Evolutionary conservation across 2,329 filamentous ascomycete genomes (phyloP).

Genomic region (Hyphodiscus sp.): DNA sequence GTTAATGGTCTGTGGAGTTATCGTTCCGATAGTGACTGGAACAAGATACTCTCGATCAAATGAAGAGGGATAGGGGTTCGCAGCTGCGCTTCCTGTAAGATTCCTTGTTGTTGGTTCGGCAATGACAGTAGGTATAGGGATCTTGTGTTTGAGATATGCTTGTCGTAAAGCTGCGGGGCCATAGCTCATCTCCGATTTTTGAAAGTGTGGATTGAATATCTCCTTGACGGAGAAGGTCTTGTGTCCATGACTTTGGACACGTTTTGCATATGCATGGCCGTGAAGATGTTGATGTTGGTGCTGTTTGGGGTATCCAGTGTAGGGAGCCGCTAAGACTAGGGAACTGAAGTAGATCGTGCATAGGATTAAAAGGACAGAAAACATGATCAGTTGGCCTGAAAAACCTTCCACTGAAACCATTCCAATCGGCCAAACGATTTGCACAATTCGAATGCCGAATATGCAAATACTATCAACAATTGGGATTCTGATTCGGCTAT

Average conservation of each 20-base stretch:
- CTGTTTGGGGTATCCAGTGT: not conserved
- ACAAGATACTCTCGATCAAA: constrained; percentile 13
- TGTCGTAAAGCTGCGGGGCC: not conserved
- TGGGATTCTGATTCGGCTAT: no score
- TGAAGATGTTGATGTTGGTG: not conserved
- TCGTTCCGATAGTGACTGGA: constrained; percentile 13
- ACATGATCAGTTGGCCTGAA: no score
- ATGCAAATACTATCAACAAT: no score
- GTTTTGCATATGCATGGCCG: not conserved
- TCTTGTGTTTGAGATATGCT: not conserved
- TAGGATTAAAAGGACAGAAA: no score
- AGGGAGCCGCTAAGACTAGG: not conserved
- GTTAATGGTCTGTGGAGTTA: constrained; percentile 11
- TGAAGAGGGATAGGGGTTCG: not conserved
- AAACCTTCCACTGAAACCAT: no score
- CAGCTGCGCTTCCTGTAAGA: not conserved
- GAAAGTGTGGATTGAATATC: not conserved
- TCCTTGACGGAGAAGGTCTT: not conserved
- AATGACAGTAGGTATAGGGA: not conserved
- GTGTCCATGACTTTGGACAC: no score
- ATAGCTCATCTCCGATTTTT: not conserved
- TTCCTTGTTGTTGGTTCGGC: not conserved
- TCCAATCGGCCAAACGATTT: no score
- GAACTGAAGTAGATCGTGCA: not conserved
- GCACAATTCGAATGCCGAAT: no score